Evolutionary conservation across 1,139 yeast genomes (phyloP), one percentile per base, ranked within the genome.

Genomic region (Candida tropicalis): DNA sequence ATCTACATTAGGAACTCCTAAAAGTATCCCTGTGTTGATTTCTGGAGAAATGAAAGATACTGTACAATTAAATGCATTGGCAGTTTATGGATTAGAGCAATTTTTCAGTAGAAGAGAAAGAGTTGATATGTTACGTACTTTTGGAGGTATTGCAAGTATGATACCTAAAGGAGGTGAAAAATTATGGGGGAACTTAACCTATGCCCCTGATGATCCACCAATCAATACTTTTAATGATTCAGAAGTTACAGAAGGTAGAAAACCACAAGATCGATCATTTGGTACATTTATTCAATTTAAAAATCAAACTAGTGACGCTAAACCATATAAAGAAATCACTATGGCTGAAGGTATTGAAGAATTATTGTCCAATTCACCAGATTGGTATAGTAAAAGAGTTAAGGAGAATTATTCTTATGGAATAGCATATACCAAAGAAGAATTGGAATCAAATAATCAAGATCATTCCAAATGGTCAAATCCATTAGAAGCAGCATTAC

Each of bases 41-140:
- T 88, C 97, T 15, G 99, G 99, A 20, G 99, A 93, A 66, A 93
- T 95, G 99, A 88, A 84, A 62, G 99, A 93, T 60, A 93, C 99
- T 0, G 95, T 95, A 22, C 97, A 93, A 57, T 73, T 93, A 60
- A 93, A 93, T 62, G 85, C 95, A 2, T 68, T 93, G 51, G 99
- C 99, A 0, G 90, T 91, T 49, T 89, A 89, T 57, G 99, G 98
- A 1, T 74, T 93, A 46, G 99, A 93, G 58, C 89, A 87, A 65
- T 95, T 91, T 66, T 90, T 93, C 63, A 86, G 95, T 41, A 78
- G 96, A 59, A 78, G 81, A 48, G 99, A 93, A 66, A 78, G 99
- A 51, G 81, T 90, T 5, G 95, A 87, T 48, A 75, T 93, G 84
- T 62, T 90, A 39, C 74, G 90, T 50, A 75, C 93, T 2, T 90